Evolutionary conservation across 768 basidiomycete genomes (phyloP).

Genomic region (Kwoniella dejecticola): DNA sequence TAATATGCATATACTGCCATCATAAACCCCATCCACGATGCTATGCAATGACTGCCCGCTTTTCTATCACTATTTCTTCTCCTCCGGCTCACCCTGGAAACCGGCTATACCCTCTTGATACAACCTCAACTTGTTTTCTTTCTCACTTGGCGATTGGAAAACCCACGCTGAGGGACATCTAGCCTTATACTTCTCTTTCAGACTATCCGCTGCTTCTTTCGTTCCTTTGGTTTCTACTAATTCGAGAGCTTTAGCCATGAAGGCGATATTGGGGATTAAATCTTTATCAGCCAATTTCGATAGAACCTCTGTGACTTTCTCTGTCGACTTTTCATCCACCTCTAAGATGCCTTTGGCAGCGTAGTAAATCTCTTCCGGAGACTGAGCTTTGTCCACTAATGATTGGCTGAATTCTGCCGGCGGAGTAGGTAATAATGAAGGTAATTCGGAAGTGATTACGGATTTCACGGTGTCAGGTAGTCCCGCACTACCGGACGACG

Average conservation of each 20-base stretch:
- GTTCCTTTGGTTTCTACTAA: slow-evolving; percentile 16
- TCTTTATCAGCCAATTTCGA: slow-evolving; percentile 17
- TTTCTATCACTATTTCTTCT: too few relatives aligned
- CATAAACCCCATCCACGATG: too few relatives aligned
- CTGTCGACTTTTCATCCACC: not conserved
- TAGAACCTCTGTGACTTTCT: slow-evolving; percentile 13
- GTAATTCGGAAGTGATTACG: slow-evolving; percentile 60
- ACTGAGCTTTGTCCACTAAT: slow-evolving; percentile 65
- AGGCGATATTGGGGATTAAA: slow-evolving; percentile 24
- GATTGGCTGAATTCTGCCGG: slow-evolving; percentile 72
- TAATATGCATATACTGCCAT: too few relatives aligned
- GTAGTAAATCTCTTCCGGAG: slow-evolving; percentile 64
- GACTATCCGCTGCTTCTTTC: slow-evolving; percentile 11
- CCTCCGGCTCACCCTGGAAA: slow-evolving; percentile 1
- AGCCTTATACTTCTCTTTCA: slow-evolving; percentile 17
- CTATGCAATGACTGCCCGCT: too few relatives aligned
- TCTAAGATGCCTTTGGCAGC: slow-evolving; percentile 62
- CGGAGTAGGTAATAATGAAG: slow-evolving; percentile 63
- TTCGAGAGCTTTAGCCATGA: slow-evolving; percentile 21
- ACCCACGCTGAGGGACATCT: slow-evolving; percentile 34
- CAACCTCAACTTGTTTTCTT: slow-evolving; percentile 6
- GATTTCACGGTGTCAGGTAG: slow-evolving; percentile 61
- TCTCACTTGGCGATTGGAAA: slow-evolving; percentile 25
- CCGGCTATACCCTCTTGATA: slow-evolving; percentile 5
- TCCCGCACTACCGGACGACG: slow-evolving; percentile 62